A percentile compares a stretch with the other conserved stretches of the same genome.
Evolutionary conservation across 2,329 filamentous ascomycete species (phyloP).

Genomic region (Cordyceps militaris): DNA sequence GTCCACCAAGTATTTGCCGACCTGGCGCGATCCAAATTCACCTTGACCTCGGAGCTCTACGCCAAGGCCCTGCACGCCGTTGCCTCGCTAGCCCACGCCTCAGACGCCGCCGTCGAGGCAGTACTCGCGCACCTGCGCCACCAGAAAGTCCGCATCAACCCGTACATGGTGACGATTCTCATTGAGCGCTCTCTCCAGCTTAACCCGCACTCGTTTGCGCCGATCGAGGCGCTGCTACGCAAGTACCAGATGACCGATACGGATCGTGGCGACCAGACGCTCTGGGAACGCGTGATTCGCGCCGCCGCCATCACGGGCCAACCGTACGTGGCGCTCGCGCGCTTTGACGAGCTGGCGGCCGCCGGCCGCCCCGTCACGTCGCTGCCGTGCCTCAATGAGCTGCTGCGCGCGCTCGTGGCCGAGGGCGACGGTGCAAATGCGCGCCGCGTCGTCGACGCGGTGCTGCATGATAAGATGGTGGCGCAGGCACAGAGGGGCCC

Average conservation of each 20-base stretch:
- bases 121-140: constrained; percentile 57
- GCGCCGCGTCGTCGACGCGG: constrained; percentile 25
- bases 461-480: constrained; percentile 23
- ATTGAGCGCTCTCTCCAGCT: constrained; percentile 59
- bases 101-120: constrained; percentile 45
- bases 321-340: constrained; percentile 38
- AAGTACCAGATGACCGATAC: constrained; percentile 41
- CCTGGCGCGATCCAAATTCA: constrained; percentile 51
- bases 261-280: constrained; percentile 46
- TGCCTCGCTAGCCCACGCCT: constrained; percentile 28
- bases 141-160: constrained; percentile 44
- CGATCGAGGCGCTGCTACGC: constrained; percentile 53
- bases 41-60: constrained; percentile 56
- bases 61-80: constrained; percentile 58
- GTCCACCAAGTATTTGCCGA: constrained; percentile 49
- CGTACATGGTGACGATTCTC: constrained; percentile 69
- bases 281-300: constrained; percentile 65
- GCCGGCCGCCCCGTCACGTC: constrained; percentile 34
- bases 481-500: constrained; percentile 13
- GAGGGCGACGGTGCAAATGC: constrained; percentile 22
- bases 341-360: constrained; percentile 39
- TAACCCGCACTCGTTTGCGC: constrained; percentile 49
- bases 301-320: constrained; percentile 54
- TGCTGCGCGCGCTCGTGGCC: constrained; percentile 31
- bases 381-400: constrained; percentile 35